Base-by-base conservation (phyloP, 2,329 filamentous ascomycete genomes). In the Microcera coccophila region DNA sequence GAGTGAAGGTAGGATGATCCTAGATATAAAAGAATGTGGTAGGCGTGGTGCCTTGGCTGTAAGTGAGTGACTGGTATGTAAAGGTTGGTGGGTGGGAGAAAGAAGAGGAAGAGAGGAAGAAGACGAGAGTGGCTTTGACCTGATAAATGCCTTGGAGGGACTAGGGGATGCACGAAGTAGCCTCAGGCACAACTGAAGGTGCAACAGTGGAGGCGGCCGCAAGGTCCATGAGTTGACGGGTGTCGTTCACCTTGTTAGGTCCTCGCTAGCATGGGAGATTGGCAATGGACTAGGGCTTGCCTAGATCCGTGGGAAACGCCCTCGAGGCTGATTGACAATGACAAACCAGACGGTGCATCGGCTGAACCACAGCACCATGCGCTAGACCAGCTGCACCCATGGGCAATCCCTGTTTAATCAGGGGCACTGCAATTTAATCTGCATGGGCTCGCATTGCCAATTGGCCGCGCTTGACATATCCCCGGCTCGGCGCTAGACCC, bases 51-150 rank as follows among this genome's bases (percentile, higher is more conserved):
- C 55, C 50, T 28, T 46, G 36, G n/a, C 36, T 48, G 41, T 47
- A 60, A n/a, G 55, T 56, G 61, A 63, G 48, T 55, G 61, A 64
- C 57, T 61, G 54, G 58, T 54, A 53, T 60, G 57, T 50, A 34
- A 28, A 34, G 31, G 56, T 47, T 47, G 49, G 50, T 43, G 49
- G 50, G 49, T 48, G 48, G 48, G 44, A 45, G n/a, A 41, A 45
- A 45, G 40, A 52, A 46, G 44, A 45, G 40, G 42, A 39, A 52
- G 47, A 46, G 32, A 37, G 36, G 38, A 28, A 32, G 38, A 43
- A 50, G 34, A 37, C 38, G 44, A 45, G 39, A 38, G 31, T 24
- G 47, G 54, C 45, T 45, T 39, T 42, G 48, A 45, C 8, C 18
- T 43, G 44, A 54, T 59, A 54, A 58, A 59, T 58, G 55, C 53